A percentile compares a stretch with the other conserved stretches of the same genome.
phyloP scores from a whole-genome alignment of 768 basidiomycete genomes.

The Psilocybe tampanensis region DNA sequence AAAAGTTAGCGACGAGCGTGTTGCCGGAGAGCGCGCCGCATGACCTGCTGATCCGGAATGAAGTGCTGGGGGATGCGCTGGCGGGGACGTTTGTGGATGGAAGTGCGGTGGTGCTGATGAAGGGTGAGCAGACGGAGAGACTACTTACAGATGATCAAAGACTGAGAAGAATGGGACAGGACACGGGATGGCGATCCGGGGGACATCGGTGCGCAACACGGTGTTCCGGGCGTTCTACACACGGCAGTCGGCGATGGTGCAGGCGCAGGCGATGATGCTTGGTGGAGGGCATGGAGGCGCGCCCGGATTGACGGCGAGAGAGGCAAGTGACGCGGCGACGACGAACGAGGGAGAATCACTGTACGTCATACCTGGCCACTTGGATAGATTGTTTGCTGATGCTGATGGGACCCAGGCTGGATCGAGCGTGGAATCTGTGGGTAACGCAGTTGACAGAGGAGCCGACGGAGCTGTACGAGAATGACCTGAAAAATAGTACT shows the following conservation, averaged over 20 bases:
- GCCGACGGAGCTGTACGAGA: slow-evolving; percentile 7
- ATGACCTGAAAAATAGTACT: slow-evolving; percentile 19
- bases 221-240: slow-evolving; percentile 22
- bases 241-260: slow-evolving; percentile 19
- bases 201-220: slow-evolving; percentile 20
- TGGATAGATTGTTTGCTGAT: neutral
- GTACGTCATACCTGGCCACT: slow-evolving; percentile 1
- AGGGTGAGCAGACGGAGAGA: neutral
- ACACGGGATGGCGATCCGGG: slow-evolving; percentile 22
- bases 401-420: slow-evolving; percentile 9
- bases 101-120: slow-evolving; percentile 11
- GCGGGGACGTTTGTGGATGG: slow-evolving; percentile 14
- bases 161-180: slow-evolving; percentile 4
- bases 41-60: slow-evolving; percentile 20
- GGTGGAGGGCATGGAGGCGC: neutral
- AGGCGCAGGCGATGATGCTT: slow-evolving; percentile 19
- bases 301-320: slow-evolving; percentile 17
- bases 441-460: slow-evolving; percentile 15
- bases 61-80: slow-evolving; percentile 21
- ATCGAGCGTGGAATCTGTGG: slow-evolving; percentile 20
- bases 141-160: slow-evolving; percentile 1
- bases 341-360: slow-evolving; percentile 21
- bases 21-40: slow-evolving; percentile 19
- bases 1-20: slow-evolving; percentile 15
- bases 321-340: slow-evolving; percentile 19